These are phyloP conservation scores for Chenopodium berlandieri DNA, from an alignment of 148 eudicot genomes.

Conservation along the genomic window DNA sequence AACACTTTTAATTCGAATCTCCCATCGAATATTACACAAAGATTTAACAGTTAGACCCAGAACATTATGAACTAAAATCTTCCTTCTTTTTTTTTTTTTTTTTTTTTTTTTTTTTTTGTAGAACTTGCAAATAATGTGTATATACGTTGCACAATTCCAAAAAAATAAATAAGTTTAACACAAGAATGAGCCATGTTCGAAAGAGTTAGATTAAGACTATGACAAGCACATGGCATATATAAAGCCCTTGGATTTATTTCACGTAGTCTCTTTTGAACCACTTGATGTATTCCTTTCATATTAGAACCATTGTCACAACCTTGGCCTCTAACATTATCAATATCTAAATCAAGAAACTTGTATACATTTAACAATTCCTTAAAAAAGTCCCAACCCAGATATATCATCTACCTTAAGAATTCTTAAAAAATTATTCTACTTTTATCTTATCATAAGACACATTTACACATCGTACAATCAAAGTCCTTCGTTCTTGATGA, in stretches of 20 bases:
- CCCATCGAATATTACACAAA: no score
- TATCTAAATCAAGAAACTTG: no score
- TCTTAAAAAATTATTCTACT: no score
- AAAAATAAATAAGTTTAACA: conserved; percentile 7
- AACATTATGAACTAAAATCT: neutral
- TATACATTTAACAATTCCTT: no score
- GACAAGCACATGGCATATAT: conserved; percentile 3
- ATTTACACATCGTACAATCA: no score
- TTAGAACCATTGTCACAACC: neutral
- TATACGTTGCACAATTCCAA: conserved; percentile 11
- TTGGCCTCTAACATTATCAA: neutral
- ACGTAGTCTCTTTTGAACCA: neutral
- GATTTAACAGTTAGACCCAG: no score
- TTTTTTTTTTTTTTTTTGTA: neutral
- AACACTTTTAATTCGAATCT: no score
- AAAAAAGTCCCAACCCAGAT: no score
- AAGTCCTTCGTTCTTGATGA: no score
- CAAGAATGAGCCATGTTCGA: conserved; percentile 4
- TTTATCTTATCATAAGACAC: no score
- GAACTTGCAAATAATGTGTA: conserved; percentile 1
- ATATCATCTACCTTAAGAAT: no score
- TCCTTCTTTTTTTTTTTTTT: neutral
- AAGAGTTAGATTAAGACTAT: conserved; percentile 8
- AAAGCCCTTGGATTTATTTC: neutral
- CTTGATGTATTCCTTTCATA: conserved; percentile 8